Percentiles rank a stretch among this genome's conserved stretches.
Conservation (phyloP, 164 flowering plant genomes). For the Liquidambar formosana region DNA sequence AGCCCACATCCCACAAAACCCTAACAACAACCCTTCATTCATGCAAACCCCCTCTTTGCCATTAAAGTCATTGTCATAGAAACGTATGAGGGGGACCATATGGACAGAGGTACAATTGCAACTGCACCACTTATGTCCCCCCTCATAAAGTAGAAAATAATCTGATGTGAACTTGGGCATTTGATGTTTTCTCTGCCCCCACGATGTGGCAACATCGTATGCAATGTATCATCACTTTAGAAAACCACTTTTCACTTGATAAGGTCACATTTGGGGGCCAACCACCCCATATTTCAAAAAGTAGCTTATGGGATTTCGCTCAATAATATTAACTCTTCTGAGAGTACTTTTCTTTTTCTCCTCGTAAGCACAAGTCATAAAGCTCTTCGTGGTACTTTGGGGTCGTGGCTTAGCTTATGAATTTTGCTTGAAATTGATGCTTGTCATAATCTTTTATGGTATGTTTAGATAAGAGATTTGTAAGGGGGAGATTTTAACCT, state of each 20-base stretch:
- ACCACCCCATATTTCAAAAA: no score
- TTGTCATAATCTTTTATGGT: no score
- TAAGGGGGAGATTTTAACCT: no score
- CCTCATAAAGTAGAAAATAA: constrained; percentile 18
- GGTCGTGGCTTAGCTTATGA: no score
- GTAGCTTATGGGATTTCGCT: no score
- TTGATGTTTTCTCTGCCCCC: constrained; percentile 6
- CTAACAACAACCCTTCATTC: constrained; percentile 40
- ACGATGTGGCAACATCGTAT: constrained; percentile 19
- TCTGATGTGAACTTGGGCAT: constrained; percentile 12
- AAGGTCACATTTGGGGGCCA: no score
- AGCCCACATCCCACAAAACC: constrained; percentile 20
- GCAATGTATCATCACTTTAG: not conserved
- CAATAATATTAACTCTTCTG: no score
- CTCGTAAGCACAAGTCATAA: no score
- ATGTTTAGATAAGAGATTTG: no score
- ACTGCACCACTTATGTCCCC: constrained; percentile 24
- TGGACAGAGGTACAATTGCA: constrained; percentile 19
- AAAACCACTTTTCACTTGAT: not conserved
- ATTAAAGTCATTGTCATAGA: constrained; percentile 35
- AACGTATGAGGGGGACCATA: constrained; percentile 37
- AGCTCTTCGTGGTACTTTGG: no score
- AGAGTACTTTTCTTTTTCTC: no score
- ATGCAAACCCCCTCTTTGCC: constrained; percentile 37
- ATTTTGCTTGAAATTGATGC: no score